A percentile compares a stretch with the other conserved stretches of the same genome.
These are phyloP conservation scores for Blastomyces percursus DNA, from an alignment of 2,329 filamentous ascomycete genomes.

Conservation along the genomic window DNA sequence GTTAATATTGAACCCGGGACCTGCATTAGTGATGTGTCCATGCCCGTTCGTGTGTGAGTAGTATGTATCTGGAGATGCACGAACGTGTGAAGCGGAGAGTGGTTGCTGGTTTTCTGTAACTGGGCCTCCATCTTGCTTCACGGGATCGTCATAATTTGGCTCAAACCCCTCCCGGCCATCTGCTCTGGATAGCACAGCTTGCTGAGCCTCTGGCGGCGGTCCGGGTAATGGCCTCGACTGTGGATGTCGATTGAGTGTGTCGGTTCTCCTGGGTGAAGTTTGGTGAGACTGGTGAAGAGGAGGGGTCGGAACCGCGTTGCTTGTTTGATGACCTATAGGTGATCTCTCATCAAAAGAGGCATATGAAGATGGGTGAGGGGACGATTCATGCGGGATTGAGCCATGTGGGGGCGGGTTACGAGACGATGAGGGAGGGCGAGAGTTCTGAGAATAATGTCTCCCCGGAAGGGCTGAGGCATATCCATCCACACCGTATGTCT, in stretches of 20 bases:
- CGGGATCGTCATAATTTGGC: slow-evolving; percentile 45
- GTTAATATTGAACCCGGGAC: slow-evolving; percentile 35
- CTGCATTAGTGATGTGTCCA: slow-evolving; percentile 37
- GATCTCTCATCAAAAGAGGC: slow-evolving; percentile 18
- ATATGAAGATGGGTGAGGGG: slow-evolving; percentile 11
- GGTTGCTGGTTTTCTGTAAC: slow-evolving; percentile 30
- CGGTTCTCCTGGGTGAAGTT: slow-evolving; percentile 41
- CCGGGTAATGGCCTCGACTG: slow-evolving; percentile 49
- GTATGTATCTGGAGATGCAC: slow-evolving; percentile 33
- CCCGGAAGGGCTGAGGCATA: background rate
- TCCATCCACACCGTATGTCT: background rate
- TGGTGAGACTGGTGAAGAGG: slow-evolving; percentile 42
- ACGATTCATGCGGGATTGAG: background rate
- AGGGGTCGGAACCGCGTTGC: slow-evolving; percentile 36
- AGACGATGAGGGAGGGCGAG: background rate
- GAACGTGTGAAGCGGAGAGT: slow-evolving; percentile 22
- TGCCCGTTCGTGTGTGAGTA: slow-evolving; percentile 40
- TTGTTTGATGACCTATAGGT: slow-evolving; percentile 22
- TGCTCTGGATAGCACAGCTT: slow-evolving; percentile 16
- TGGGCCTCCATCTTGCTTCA: slow-evolving; percentile 46
- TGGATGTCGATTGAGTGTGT: slow-evolving; percentile 46
- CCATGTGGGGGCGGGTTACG: slow-evolving; percentile 10
- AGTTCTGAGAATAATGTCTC: background rate
- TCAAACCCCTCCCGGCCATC: slow-evolving; percentile 27
- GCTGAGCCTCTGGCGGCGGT: slow-evolving; percentile 40